Evolutionary conservation across 108 stramenopile genomes (phyloP).

Genomic region (Craspedostauros australis): DNA sequence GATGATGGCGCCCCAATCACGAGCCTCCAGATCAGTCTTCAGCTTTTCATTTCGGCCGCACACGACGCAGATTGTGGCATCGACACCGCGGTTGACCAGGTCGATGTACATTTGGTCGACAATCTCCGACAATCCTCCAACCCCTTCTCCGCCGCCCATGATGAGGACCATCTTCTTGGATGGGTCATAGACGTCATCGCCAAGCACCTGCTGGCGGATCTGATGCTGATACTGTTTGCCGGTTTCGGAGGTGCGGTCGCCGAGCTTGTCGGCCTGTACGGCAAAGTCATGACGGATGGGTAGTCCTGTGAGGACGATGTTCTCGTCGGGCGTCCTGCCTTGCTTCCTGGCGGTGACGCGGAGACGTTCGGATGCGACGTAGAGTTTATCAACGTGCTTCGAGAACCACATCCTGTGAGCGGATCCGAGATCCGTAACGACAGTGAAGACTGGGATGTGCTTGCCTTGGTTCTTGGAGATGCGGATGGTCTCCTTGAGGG

Average conservation of each 20-base stretch:
- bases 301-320: slow-evolving; percentile 85
- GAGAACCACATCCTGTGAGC: slow-evolving; percentile 94
- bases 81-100: slow-evolving; percentile 44
- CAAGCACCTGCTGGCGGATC: slow-evolving; percentile 42
- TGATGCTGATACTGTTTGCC: slow-evolving; percentile 44
- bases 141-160: slow-evolving; percentile 96
- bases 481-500: slow-evolving; percentile 43
- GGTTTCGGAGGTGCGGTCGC: slow-evolving; percentile 47
- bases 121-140: slow-evolving; percentile 75
- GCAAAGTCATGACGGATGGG: slow-evolving; percentile 91
- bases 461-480: slow-evolving; percentile 50
- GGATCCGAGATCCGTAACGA: slow-evolving; percentile 93
- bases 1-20: slow-evolving; percentile 56
- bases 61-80: slow-evolving; percentile 87
- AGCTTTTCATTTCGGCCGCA: slow-evolving; percentile 90
- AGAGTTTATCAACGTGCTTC: slow-evolving; percentile 76
- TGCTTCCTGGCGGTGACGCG: slow-evolving; percentile 51
- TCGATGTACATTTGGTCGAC: slow-evolving; percentile 64
- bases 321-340: slow-evolving; percentile 64
- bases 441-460: slow-evolving; percentile 88
- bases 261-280: slow-evolving; percentile 48
- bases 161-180: slow-evolving; percentile 74
- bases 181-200: too few species aligned
- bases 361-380: slow-evolving; percentile 81
- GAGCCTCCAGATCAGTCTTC: slow-evolving; percentile 45